A percentile compares a stretch with the other conserved stretches of the same genome.
These are phyloP conservation scores for Mycosphaerella sp. DNA, from an alignment of 2,329 filamentous ascomycete genomes.

Conservation along the genomic window DNA sequence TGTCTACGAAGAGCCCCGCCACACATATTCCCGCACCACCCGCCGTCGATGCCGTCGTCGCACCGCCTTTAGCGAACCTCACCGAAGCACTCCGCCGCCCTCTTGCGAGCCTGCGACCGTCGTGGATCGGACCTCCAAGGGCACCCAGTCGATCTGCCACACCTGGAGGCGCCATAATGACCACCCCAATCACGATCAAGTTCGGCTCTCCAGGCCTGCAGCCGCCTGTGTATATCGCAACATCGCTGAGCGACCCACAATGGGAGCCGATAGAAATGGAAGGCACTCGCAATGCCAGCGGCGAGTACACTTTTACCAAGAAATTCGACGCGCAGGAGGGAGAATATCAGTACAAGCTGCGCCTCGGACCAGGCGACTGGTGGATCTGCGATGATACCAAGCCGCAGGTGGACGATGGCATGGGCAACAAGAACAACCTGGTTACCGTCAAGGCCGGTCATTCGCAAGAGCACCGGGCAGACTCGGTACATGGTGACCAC, in stretches of 20 bases:
- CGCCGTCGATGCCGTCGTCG: slow-evolving; percentile 16
- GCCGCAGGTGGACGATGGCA: slow-evolving; percentile 49
- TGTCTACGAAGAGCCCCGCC: slow-evolving; percentile 14
- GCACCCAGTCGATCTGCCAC: slow-evolving; percentile 14
- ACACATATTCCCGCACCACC: slow-evolving; percentile 4
- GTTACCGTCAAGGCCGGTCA: slow-evolving; percentile 28
- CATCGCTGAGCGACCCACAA: slow-evolving; percentile 59
- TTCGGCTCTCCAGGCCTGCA: slow-evolving; percentile 54
- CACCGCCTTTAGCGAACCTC: slow-evolving; percentile 7
- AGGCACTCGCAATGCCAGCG: slow-evolving; percentile 41
- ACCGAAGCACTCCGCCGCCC: slow-evolving; percentile 5
- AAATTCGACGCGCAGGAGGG: slow-evolving; percentile 50
- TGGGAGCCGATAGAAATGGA: slow-evolving; percentile 65
- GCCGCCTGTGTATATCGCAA: slow-evolving; percentile 65
- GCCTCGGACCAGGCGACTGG: slow-evolving; percentile 60
- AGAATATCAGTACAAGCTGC: slow-evolving; percentile 69
- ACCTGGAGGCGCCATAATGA: slow-evolving; percentile 26
- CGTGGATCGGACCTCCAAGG: slow-evolving; percentile 30
- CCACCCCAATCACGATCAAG: slow-evolving; percentile 49
- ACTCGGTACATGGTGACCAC: slow-evolving; percentile 10
- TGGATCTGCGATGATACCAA: slow-evolving; percentile 61
- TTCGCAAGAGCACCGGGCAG: slow-evolving; percentile 10
- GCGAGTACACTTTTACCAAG: slow-evolving; percentile 53
- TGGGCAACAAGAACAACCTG: slow-evolving; percentile 51
- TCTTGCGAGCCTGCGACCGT: slow-evolving; percentile 16